These are phyloP conservation scores for Colletotrichum australisinense DNA, from an alignment of 2,329 filamentous ascomycete species.

Conservation along the genomic window DNA sequence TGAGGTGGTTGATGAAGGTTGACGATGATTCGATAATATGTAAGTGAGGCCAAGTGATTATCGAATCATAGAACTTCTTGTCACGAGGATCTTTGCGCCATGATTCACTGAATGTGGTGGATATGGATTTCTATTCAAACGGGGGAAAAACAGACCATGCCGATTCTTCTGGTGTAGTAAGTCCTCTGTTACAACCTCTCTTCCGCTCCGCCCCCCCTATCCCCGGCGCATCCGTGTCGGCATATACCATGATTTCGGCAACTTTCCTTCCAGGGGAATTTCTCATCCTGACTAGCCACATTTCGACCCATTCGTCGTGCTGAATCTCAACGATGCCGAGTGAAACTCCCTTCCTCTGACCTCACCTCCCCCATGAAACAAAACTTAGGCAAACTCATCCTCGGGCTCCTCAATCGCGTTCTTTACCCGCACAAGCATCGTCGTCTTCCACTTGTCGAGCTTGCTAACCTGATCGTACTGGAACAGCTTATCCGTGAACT, in stretches of 20 bases:
- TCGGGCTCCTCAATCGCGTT: slow-evolving; percentile 75
- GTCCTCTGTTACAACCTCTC: neutral
- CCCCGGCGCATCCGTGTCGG: neutral
- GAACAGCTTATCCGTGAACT: slow-evolving; percentile 87
- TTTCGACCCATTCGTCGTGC: no score
- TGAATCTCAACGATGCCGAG: no score
- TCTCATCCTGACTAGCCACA: neutral
- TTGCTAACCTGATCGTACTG: slow-evolving; percentile 93
- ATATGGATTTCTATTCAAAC: slow-evolving; percentile 26
- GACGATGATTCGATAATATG: no score
- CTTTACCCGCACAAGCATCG: slow-evolving; percentile 85
- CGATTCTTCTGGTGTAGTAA: slow-evolving; percentile 2
- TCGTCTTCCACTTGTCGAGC: slow-evolving; percentile 97
- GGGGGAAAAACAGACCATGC: neutral
- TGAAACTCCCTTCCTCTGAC: neutral
- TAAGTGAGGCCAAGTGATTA: neutral
- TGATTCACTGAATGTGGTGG: neutral
- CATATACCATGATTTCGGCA: neutral
- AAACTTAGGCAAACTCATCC: slow-evolving; percentile 53
- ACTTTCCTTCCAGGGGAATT: neutral
- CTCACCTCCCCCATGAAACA: neutral
- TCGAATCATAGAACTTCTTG: neutral
- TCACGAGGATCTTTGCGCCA: neutral
- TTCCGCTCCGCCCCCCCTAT: neutral
- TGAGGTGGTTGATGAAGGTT: neutral